phyloP scores from a whole-genome alignment of 371 early-diverging fungal species.

The Mucor irregularis region DNA sequence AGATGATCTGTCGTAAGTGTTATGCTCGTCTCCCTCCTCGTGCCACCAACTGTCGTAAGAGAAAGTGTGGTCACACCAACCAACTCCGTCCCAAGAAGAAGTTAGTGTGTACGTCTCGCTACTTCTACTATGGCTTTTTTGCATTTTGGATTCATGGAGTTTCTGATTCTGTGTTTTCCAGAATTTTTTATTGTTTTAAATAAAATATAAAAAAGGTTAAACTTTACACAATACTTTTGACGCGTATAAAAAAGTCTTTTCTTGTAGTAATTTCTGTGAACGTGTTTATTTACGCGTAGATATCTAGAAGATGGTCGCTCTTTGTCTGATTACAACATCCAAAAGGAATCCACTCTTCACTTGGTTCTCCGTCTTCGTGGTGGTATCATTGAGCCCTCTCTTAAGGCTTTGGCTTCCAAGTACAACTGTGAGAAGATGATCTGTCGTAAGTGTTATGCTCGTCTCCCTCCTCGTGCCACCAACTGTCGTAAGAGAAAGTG shows the following conservation, averaged over 20 bases:
- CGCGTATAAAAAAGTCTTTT: no score
- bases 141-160: no score
- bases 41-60: constrained; percentile 99
- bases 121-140: no score
- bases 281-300: constrained; percentile 99
- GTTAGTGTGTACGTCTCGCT: no score
- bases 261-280: no score
- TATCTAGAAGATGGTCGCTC: constrained; percentile 99
- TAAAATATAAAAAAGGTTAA: no score
- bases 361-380: constrained; percentile 98
- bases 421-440: constrained; percentile 99
- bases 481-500: constrained; percentile 99
- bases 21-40: constrained; percentile 99
- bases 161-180: no score
- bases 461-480: constrained; percentile 98
- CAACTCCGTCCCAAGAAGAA: constrained; percentile 99
- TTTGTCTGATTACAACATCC: constrained; percentile 88
- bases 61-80: constrained; percentile 99
- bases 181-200: no score
- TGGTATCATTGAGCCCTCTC: constrained; percentile 95
- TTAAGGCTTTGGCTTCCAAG: constrained; percentile 97
- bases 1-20: constrained; percentile 99
- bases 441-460: constrained; percentile 99
- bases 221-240: no score
- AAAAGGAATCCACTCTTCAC: constrained; percentile 98